Conservation (phyloP, 2,329 filamentous ascomycete genomes). For the Pyrenophora tritici-repentis region DNA sequence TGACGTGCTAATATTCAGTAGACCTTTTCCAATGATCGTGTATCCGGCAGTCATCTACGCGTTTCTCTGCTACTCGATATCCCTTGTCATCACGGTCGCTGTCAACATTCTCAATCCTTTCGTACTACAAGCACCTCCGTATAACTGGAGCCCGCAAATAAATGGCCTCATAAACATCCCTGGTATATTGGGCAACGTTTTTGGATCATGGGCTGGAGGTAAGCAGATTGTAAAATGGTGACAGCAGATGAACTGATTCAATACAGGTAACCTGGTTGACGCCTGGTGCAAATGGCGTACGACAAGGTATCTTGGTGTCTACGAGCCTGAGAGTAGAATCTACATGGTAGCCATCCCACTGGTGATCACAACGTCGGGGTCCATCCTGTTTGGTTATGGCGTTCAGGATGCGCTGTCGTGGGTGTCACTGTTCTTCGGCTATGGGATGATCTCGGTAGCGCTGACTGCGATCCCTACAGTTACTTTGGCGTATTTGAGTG, state of each 20-base stretch:
- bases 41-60: slow-evolving; percentile 48
- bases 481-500: slow-evolving; percentile 54
- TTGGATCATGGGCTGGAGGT: slow-evolving; percentile 49
- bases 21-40: slow-evolving; percentile 45
- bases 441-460: slow-evolving; percentile 53
- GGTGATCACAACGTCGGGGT: slow-evolving; percentile 51
- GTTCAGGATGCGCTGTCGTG: slow-evolving; percentile 50
- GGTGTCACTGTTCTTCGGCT: slow-evolving; percentile 54
- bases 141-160: slow-evolving; percentile 43
- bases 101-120: slow-evolving; percentile 50
- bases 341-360: slow-evolving; percentile 50
- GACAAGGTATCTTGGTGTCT: slow-evolving; percentile 50
- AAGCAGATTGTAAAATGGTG: background rate
- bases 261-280: slow-evolving; percentile 50
- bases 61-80: slow-evolving; percentile 47
- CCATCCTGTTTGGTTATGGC: slow-evolving; percentile 53
- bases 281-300: slow-evolving; percentile 50
- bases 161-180: slow-evolving; percentile 51
- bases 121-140: slow-evolving; percentile 48
- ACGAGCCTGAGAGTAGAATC: slow-evolving; percentile 54
- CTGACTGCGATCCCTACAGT: slow-evolving; percentile 44
- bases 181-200: slow-evolving; percentile 50
- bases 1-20: slow-evolving; percentile 6
- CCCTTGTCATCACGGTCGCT: slow-evolving; percentile 46
- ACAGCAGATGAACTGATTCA: background rate